phyloP scores from a whole-genome alignment of 148 eudicot genomes.

The Spergularia marina region DNA sequence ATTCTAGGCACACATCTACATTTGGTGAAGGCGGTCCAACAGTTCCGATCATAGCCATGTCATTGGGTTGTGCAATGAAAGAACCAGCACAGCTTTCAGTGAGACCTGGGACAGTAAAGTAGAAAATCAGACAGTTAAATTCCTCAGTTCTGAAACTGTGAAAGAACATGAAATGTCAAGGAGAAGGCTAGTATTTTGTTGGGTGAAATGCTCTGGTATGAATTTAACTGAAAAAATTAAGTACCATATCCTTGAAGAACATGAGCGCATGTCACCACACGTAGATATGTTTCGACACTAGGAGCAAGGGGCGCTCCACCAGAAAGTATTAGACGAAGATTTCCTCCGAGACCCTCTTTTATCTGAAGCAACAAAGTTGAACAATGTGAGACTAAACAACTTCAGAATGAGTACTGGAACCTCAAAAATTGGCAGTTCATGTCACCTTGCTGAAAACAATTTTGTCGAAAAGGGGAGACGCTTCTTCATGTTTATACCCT shows the following conservation, averaged over 20 bases:
- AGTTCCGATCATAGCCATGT: slow-evolving; percentile 76
- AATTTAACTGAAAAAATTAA: not conserved
- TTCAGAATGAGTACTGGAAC: not conserved
- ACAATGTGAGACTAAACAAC: not conserved
- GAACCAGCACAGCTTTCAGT: slow-evolving; percentile 96
- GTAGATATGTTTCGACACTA: slow-evolving; percentile 62
- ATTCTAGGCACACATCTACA: slow-evolving; percentile 79
- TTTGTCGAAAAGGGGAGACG: slow-evolving; percentile 76
- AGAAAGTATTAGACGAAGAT: slow-evolving; percentile 72
- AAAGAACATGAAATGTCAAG: too few relatives aligned
- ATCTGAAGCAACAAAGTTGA: slow-evolving; percentile 40
- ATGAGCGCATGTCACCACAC: slow-evolving; percentile 85
- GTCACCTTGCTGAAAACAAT: slow-evolving; percentile 81
- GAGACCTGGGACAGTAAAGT: slow-evolving; percentile 46
- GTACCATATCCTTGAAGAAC: slow-evolving; percentile 97
- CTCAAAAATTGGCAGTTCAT: not conserved
- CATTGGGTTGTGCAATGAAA: slow-evolving; percentile 64
- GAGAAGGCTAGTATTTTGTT: not conserved
- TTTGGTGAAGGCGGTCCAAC: slow-evolving; percentile 87
- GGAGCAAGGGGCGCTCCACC: slow-evolving; percentile 95
- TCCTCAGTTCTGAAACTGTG: too few relatives aligned
- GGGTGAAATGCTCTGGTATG: not conserved
- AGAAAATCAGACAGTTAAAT: not conserved
- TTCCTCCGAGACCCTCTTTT: slow-evolving; percentile 88
- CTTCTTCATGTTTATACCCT: slow-evolving; percentile 73